These are phyloP conservation scores for Coleophoma eucalyptorum DNA, from an alignment of 2,329 filamentous ascomycete genomes.

Conservation along the genomic window DNA sequence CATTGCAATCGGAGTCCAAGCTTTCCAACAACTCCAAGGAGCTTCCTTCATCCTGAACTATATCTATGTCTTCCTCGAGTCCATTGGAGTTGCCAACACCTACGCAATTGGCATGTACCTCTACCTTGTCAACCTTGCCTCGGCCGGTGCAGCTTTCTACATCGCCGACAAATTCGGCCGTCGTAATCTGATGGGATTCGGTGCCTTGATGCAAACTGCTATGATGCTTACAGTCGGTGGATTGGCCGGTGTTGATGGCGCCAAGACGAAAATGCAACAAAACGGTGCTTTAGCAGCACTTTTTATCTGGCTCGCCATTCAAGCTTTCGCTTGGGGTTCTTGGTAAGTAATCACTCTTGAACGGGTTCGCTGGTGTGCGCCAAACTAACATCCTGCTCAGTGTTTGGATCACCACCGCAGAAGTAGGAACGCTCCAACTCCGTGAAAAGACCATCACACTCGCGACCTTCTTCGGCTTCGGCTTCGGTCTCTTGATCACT, in stretches of 20 bases:
- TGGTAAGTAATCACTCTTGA: slow-evolving; percentile 1
- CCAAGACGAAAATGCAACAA: slow-evolving; percentile 1
- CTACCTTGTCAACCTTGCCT: slow-evolving; percentile 8
- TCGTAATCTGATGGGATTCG: neutral
- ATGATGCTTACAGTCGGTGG: slow-evolving; percentile 9
- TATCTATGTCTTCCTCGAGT: slow-evolving; percentile 6
- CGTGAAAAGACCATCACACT: slow-evolving; percentile 12
- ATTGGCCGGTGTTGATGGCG: slow-evolving; percentile 5
- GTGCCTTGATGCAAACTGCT: slow-evolving; percentile 1
- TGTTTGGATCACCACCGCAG: slow-evolving; percentile 15
- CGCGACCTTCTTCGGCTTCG: slow-evolving; percentile 8
- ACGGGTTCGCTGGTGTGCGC: slow-evolving; percentile 1
- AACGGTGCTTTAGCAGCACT: slow-evolving; percentile 10
- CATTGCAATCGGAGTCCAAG: slow-evolving; percentile 8
- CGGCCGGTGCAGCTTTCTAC: slow-evolving; percentile 4
- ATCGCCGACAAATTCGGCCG: neutral
- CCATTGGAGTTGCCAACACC: slow-evolving; percentile 6
- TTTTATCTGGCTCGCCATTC: slow-evolving; percentile 13
- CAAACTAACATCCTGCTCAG: slow-evolving; percentile 5
- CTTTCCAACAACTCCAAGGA: slow-evolving; percentile 15
- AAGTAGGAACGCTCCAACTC: slow-evolving; percentile 11
- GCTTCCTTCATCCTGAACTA: slow-evolving; percentile 14
- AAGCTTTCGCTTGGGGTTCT: slow-evolving; percentile 12
- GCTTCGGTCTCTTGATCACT: slow-evolving; percentile 24
- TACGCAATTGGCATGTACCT: slow-evolving; percentile 13